Base-by-base conservation (phyloP, 2,329 filamentous ascomycete species). In the Chaetomiaceae sp. region DNA sequence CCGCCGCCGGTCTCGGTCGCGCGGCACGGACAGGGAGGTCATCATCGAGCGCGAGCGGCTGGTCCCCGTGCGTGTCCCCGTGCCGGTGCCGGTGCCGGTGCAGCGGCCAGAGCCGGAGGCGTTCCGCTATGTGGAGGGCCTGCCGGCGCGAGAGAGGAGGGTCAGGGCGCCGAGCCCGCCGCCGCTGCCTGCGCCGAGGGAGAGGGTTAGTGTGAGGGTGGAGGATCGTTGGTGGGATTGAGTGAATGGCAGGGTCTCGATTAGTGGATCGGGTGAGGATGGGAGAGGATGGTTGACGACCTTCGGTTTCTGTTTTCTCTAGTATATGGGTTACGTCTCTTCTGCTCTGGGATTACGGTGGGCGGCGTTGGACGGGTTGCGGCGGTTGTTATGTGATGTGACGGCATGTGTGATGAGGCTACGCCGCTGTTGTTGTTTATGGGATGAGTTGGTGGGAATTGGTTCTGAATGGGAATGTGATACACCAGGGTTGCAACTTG, bases 81-180 rank as follows among this genome's bases (percentile, higher is more conserved):
- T 68, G 3, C 56, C 49, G 30, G 42, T 53, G 1, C 53, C 32
- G 1, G 49, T 53, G 2, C 47, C 39, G 8, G 46, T 52, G 6
- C 70, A 24, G 33, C 33, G 66, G 62, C 40, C 61, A 12, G 62
- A 68, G 49, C 70, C 70, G 51, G 74, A 75, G 30, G 73, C 72
- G 24, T 78, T 66, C 56, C 72, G 75, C 6, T 77, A 78, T 54
- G 67, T 78, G 39, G 73, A 78, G 48, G 72, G 70, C 0, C 68
- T 73, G 20, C 63, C 69, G 1, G 61, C 52, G 58, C 18, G 61
- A 35, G 53, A 62, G 37, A 54, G 68, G 50, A 62, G 64, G 34
- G 54, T 58, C 9, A 45, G 51, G 59, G 48, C 30, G 37, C 45
- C 60, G 41, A 65, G 67, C 27, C 64, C 65, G 2, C 60, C 62